These are phyloP conservation scores for Kazachstania kunashirensis DNA, from an alignment of 805 yeast species.

Conservation along the genomic window DNA sequence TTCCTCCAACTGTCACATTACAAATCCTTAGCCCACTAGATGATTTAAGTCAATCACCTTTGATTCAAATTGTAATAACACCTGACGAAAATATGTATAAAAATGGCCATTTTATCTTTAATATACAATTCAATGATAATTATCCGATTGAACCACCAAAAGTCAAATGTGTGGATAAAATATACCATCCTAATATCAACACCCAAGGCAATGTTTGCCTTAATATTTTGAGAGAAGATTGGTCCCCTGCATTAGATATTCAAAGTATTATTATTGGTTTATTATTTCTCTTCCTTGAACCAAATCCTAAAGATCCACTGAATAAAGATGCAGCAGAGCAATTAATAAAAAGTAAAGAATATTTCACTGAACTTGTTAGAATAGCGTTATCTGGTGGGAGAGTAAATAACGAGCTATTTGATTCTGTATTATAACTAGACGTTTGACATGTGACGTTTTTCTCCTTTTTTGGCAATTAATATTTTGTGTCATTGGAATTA, in stretches of 20 bases:
- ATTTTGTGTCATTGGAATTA: too few relatives aligned
- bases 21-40: constrained; percentile 6
- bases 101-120: constrained; percentile 40
- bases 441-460: too few relatives aligned
- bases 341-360: constrained; percentile 35
- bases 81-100: constrained; percentile 27
- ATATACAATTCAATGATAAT: constrained; percentile 53
- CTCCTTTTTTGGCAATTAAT: too few relatives aligned
- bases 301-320: constrained; percentile 85
- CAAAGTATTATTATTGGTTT: constrained; percentile 78
- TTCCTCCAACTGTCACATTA: constrained; percentile 18
- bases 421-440: constrained; percentile 42
- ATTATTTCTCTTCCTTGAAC: constrained; percentile 76
- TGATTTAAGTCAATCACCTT: constrained; percentile 7
- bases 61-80: constrained; percentile 11
- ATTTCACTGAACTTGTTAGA: constrained; percentile 49
- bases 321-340: constrained; percentile 80
- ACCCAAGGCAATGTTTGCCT: constrained; percentile 83
- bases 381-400: constrained; percentile 65
- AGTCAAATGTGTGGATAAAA: constrained; percentile 57
- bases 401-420: constrained; percentile 51
- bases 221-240: constrained; percentile 85
- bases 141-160: constrained; percentile 93
- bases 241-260: constrained; percentile 87
- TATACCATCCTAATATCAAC: constrained; percentile 93